Conservation (phyloP, 345 rosid genomes). For the Aethionema arabicum region DNA sequence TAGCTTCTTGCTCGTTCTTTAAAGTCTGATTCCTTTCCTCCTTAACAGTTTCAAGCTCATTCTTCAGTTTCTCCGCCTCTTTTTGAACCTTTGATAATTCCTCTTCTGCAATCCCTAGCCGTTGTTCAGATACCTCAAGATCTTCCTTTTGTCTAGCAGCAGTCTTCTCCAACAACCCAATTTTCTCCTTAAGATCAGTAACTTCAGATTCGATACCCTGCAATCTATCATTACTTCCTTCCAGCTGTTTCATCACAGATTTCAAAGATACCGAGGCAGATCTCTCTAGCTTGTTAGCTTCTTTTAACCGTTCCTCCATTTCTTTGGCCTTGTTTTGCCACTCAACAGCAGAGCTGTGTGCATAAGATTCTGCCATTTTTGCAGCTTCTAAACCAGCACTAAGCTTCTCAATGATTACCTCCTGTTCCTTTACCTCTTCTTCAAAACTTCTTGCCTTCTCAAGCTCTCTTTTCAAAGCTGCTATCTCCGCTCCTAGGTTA, state of each 20-base stretch:
- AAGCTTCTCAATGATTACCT: constrained; percentile 65
- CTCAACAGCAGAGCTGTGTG: constrained; percentile 56
- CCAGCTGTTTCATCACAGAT: constrained; percentile 70
- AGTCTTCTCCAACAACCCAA: constrained; percentile 64
- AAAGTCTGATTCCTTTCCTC: constrained; percentile 68
- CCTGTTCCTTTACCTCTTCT: constrained; percentile 56
- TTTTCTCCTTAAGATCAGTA: constrained; percentile 59
- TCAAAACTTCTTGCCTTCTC: constrained; percentile 49
- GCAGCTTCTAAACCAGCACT: constrained; percentile 78
- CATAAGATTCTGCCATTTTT: constrained; percentile 82
- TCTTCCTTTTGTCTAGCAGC: constrained; percentile 52
- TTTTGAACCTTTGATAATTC: constrained; percentile 49
- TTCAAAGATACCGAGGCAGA: constrained; percentile 76
- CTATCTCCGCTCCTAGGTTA: constrained; percentile 57
- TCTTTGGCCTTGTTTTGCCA: constrained; percentile 54
- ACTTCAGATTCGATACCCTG: constrained; percentile 67
- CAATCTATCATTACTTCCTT: constrained; percentile 59
- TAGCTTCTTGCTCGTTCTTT: constrained; percentile 72
- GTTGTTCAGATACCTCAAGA: constrained; percentile 55
- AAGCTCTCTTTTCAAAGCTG: constrained; percentile 56
- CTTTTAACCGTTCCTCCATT: constrained; percentile 58
- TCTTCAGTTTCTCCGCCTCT: constrained; percentile 48
- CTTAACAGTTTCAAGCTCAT: constrained; percentile 58
- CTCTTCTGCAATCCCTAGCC: constrained; percentile 43
- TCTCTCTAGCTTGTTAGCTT: constrained; percentile 65